Evolutionary conservation across 192 early-diverging fungal species (phyloP), one percentile per base, ranked within the genome.

Genomic region (Cetraspora pellucida): DNA sequence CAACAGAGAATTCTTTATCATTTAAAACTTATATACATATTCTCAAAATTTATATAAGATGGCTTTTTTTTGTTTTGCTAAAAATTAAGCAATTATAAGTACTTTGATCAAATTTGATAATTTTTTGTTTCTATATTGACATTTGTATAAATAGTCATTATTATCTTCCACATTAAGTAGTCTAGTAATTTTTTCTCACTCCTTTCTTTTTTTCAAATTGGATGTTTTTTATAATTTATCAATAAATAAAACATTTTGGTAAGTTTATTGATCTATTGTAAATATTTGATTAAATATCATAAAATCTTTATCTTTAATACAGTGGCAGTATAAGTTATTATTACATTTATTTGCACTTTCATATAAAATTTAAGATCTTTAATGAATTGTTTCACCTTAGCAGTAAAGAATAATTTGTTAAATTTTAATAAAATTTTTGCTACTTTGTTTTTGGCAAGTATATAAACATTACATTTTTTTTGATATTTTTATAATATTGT

Each of bases 11-110:
- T 61, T 61, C 50, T 17, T 63, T 45, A 49, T 68, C 64, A 67
- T 45, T 43, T 45, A 43, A 43, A 68, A 68, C 21, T 45, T 68
- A 49, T 49, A 45, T 21, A 68, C 23, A 25, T 3, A 68, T 68
- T 45, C 19, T 49, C 37, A 47, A 49, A 45, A 10, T 68, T 68
- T 45, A 37, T 68, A 21, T 46, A 68, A 68, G 21, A 68, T 25
- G 5, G 44, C 66, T 10, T 68, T 63, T 68, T 47, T 25, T 68
- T 63, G 16, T 68, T 25, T n/a, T 49, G 3, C 0, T 68, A 68
- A 68, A 68, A 68, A 68, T 68, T 68, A 68, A 68, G 47, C 44
- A 69, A 61, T 27, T 61, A 61, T 61, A 61, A 61, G 21, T 61
- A 61, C 59, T 23, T 61, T 23, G 21, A 61, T 28, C 28, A 61